Conservation (phyloP, 2,329 filamentous ascomycete genomes). For the Phialemoniopsis sp. region DNA sequence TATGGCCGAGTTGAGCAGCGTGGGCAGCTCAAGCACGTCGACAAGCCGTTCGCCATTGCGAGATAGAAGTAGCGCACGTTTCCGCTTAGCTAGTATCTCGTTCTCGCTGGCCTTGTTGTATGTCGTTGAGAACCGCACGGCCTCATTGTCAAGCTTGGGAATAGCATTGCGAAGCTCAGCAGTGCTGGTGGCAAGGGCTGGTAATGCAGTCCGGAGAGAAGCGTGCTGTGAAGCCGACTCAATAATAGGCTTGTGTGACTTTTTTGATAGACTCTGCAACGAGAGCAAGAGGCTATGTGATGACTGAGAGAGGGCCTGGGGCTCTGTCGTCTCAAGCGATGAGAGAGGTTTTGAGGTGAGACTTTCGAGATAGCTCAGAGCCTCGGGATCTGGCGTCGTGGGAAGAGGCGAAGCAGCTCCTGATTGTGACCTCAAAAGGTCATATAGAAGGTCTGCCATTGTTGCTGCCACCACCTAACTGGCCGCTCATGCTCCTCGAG, state of each 20-base stretch:
- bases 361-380: slow-evolving; percentile 69
- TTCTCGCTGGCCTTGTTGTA: slow-evolving; percentile 73
- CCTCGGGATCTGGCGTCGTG: slow-evolving; percentile 42
- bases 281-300: slow-evolving; percentile 78
- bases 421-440: slow-evolving; percentile 51
- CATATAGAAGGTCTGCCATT: slow-evolving; percentile 72
- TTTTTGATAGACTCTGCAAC: slow-evolving; percentile 83
- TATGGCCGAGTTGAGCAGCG: slow-evolving; percentile 77
- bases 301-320: slow-evolving; percentile 73
- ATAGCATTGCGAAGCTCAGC: slow-evolving; percentile 66
- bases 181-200: slow-evolving; percentile 61
- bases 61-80: slow-evolving; percentile 74
- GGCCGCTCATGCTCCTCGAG: neutral
- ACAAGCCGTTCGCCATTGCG: slow-evolving; percentile 86
- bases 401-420: slow-evolving; percentile 19
- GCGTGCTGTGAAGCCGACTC: slow-evolving; percentile 73
- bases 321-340: slow-evolving; percentile 70
- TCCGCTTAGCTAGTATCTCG: slow-evolving; percentile 67
- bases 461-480: slow-evolving; percentile 11
- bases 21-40: slow-evolving; percentile 86
- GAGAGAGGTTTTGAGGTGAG: slow-evolving; percentile 74
- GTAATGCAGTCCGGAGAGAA: slow-evolving; percentile 69
- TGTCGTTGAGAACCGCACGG: slow-evolving; percentile 74
- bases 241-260: slow-evolving; percentile 82
- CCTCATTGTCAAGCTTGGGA: slow-evolving; percentile 73